These are phyloP conservation scores for Hymenoscyphus infarciens DNA, from an alignment of 2,329 filamentous ascomycete genomes.

Conservation along the genomic window DNA sequence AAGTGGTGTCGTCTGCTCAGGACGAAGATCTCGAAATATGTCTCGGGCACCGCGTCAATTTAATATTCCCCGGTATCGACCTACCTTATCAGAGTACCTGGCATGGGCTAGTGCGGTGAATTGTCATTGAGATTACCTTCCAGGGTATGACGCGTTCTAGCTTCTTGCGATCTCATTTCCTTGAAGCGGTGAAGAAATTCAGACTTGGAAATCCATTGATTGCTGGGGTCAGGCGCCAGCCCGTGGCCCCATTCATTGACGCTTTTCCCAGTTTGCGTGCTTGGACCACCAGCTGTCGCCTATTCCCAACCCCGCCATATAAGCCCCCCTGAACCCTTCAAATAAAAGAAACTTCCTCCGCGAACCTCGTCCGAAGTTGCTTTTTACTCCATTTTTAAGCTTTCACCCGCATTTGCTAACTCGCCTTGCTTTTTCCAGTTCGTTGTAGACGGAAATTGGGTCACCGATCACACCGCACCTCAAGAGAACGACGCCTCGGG, in stretches of 20 bases:
- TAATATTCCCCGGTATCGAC: not conserved
- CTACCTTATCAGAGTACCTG: not conserved
- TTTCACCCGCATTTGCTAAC: slow-evolving; percentile 11
- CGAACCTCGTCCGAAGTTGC: slow-evolving; percentile 19
- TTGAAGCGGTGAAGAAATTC: slow-evolving; percentile 26
- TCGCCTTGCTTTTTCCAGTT: slow-evolving; percentile 55
- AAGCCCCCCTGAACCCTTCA: slow-evolving; percentile 17
- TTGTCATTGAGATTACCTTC: not conserved
- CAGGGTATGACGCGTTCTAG: slow-evolving; percentile 23
- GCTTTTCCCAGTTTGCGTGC: slow-evolving; percentile 17
- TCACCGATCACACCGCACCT: slow-evolving; percentile 73
- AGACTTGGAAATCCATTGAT: slow-evolving; percentile 18
- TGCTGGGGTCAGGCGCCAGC: slow-evolving; percentile 19
- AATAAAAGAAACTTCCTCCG: slow-evolving; percentile 9
- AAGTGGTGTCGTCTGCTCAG: slow-evolving; percentile 9
- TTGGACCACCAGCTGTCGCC: slow-evolving; percentile 27
- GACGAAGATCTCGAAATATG: not conserved
- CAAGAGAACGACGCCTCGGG: slow-evolving; percentile 78
- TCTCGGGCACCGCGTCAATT: slow-evolving; percentile 3
- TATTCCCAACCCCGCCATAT: slow-evolving; percentile 30
- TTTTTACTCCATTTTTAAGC: slow-evolving; percentile 9
- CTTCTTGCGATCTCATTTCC: slow-evolving; percentile 14
- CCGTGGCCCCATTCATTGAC: slow-evolving; percentile 20
- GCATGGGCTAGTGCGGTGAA: not conserved
- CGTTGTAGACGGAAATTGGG: slow-evolving; percentile 91